Evolutionary conservation across 1,139 yeast genomes (phyloP).

Genomic region (Suhomyces bokatorum): DNA sequence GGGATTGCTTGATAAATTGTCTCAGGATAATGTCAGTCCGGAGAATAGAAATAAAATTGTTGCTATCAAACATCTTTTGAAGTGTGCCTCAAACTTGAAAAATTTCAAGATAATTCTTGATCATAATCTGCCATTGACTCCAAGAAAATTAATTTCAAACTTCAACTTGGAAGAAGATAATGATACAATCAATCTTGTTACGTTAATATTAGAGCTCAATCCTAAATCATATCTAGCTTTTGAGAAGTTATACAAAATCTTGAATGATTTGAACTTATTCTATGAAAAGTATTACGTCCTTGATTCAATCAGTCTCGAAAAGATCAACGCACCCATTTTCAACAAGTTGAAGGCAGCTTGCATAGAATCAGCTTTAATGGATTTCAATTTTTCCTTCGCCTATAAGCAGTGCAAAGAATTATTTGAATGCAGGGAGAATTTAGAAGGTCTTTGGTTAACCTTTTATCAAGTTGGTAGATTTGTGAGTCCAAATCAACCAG

Average conservation of each 20-base stretch:
- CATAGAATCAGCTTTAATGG: constrained; percentile 57
- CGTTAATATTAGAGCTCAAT: constrained; percentile 54
- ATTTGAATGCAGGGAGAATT: constrained; percentile 19
- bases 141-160: constrained; percentile 28
- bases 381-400: constrained; percentile 57
- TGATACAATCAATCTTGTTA: constrained; percentile 25
- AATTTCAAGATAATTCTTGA: constrained; percentile 41
- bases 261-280: constrained; percentile 41
- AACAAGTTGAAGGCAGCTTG: constrained; percentile 49
- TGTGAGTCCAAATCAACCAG: constrained; percentile 37
- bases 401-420: constrained; percentile 37
- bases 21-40: constrained; percentile 14
- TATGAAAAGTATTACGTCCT: constrained; percentile 15
- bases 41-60: constrained; percentile 21
- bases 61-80: constrained; percentile 30
- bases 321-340: constrained; percentile 15
- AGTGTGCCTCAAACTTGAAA: constrained; percentile 31
- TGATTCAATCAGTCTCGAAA: not conserved
- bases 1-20: constrained; percentile 30
- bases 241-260: constrained; percentile 42
- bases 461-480: constrained; percentile 64
- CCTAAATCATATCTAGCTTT: constrained; percentile 53
- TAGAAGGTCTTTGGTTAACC: constrained; percentile 56
- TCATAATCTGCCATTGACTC: constrained; percentile 28
- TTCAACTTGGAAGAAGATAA: constrained; percentile 16